These are phyloP conservation scores for Calamus simplicifolius DNA, from an alignment of 176 grass and related monocot species.

Conservation along the genomic window DNA sequence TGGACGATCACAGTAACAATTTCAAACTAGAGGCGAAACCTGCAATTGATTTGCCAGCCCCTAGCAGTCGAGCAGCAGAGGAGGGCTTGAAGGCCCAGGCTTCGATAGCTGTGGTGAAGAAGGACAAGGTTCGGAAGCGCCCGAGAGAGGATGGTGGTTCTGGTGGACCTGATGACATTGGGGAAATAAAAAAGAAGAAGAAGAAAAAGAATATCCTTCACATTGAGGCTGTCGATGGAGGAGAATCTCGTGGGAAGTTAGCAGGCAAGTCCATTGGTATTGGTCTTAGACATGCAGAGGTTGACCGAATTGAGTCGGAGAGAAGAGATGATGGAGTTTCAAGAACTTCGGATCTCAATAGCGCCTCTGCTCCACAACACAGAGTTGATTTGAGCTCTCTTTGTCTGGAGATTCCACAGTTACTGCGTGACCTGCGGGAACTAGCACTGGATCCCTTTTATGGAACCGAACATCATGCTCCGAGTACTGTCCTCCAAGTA, in stretches of 20 bases:
- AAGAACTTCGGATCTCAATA: too few relatives aligned
- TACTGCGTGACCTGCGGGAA: constrained; percentile 55
- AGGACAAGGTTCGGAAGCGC: constrained; percentile 53
- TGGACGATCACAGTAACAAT: too few relatives aligned
- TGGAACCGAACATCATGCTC: constrained; percentile 35
- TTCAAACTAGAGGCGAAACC: too few relatives aligned
- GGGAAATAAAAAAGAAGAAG: constrained; percentile 32
- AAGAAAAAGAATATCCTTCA: constrained; percentile 39
- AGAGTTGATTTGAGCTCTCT: constrained; percentile 18
- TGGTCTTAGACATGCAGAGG: too few relatives aligned
- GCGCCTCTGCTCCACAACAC: background rate
- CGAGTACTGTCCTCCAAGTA: constrained; percentile 31
- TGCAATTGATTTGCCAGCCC: too few relatives aligned
- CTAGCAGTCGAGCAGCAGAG: too few relatives aligned
- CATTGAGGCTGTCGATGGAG: too few relatives aligned
- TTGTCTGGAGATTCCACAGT: constrained; percentile 37
- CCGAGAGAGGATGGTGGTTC: constrained; percentile 26
- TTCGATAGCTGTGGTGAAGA: background rate
- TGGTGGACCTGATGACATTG: background rate
- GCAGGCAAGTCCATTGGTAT: too few relatives aligned
- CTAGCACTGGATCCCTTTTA: constrained; percentile 58
- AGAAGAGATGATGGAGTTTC: background rate
- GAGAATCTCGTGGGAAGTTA: too few relatives aligned
- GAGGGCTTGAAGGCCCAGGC: background rate
- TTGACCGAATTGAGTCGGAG: background rate